phyloP scores from a whole-genome alignment of 805 yeast genomes.

The Clavispora vitiphila region DNA sequence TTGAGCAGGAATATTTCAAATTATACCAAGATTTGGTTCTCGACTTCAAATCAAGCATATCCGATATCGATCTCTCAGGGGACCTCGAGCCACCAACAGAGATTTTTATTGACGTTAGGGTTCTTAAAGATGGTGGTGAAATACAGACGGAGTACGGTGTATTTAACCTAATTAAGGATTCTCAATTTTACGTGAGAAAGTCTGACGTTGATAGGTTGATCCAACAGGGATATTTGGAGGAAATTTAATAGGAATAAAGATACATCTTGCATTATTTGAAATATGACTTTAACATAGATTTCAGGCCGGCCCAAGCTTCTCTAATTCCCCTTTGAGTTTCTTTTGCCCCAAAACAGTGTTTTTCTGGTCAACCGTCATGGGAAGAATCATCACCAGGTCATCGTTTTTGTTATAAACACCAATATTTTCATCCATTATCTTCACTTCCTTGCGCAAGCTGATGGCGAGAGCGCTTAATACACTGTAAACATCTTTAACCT shows the following conservation, averaged over 20 bases:
- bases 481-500: slow-evolving; percentile 46
- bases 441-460: slow-evolving; percentile 60
- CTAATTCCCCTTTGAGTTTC: slow-evolving; percentile 49
- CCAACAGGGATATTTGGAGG: slow-evolving; percentile 89
- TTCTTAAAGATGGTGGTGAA: slow-evolving; percentile 91
- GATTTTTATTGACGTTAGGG: slow-evolving; percentile 91
- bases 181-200: slow-evolving; percentile 90
- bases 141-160: slow-evolving; percentile 97
- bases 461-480: slow-evolving; percentile 56
- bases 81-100: slow-evolving; percentile 87
- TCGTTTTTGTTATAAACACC: slow-evolving; percentile 43
- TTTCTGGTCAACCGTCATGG: slow-evolving; percentile 64
- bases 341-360: slow-evolving; percentile 62
- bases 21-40: slow-evolving; percentile 67
- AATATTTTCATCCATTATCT: slow-evolving; percentile 54
- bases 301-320: slow-evolving; percentile 5
- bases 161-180: slow-evolving; percentile 85
- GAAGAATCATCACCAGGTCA: slow-evolving; percentile 51
- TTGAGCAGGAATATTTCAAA: slow-evolving; percentile 74
- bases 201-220: slow-evolving; percentile 91
- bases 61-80: slow-evolving; percentile 84
- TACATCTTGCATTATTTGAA: neutral
- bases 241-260: slow-evolving; percentile 35
- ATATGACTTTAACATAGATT: neutral
- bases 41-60: slow-evolving; percentile 71